These are phyloP conservation scores for Akanthomyces muscarius DNA, from an alignment of 2,329 filamentous ascomycete genomes.

Conservation along the genomic window DNA sequence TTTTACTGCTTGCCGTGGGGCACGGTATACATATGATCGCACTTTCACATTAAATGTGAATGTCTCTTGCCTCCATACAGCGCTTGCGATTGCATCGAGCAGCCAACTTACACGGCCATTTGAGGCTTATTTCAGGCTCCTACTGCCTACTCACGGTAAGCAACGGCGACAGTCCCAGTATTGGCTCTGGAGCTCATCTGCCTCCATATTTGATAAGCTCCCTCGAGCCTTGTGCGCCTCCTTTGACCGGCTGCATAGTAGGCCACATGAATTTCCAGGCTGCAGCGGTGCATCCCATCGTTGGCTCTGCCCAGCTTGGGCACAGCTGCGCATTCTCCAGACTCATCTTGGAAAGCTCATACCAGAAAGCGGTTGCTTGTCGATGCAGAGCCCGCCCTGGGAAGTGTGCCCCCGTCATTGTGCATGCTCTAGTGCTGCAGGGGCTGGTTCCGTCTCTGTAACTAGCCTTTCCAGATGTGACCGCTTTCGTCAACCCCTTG, in stretches of 20 bases:
- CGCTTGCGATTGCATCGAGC: no score
- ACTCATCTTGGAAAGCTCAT: not conserved
- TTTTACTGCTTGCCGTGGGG: no score
- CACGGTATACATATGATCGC: no score
- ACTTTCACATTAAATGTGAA: no score
- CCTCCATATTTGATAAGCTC: not conserved
- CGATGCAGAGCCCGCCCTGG: not conserved
- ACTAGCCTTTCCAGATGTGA: not conserved
- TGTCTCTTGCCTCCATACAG: no score
- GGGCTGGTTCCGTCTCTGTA: not conserved
- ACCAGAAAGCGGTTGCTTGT: not conserved
- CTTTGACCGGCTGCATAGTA: not conserved
- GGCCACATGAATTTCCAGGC: not conserved
- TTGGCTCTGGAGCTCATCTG: not conserved
- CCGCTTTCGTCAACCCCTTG: not conserved
- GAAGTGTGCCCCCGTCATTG: not conserved
- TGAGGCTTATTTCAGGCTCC: no score
- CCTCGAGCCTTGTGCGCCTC: not conserved
- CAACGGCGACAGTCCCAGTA: no score
- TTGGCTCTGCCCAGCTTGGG: slow-evolving; percentile 1
- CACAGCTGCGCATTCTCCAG: not conserved
- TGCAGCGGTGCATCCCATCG: not conserved
- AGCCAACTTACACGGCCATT: no score
- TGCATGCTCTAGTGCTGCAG: not conserved
- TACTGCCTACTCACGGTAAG: no score